These are phyloP conservation scores for Cucumis hystrix DNA, from an alignment of 306 rosid genomes.

Conservation along the genomic window DNA sequence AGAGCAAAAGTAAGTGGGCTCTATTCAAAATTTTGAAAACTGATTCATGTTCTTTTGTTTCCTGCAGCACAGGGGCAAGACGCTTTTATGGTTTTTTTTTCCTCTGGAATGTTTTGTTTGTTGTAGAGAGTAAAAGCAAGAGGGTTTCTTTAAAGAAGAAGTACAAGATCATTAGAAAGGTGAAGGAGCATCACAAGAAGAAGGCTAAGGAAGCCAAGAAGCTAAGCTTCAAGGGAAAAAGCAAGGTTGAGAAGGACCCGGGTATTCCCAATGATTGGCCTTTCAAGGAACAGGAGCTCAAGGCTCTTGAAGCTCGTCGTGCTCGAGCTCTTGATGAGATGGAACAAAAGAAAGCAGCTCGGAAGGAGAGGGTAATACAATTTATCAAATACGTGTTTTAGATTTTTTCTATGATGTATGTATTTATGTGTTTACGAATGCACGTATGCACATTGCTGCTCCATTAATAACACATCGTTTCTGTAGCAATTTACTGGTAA, in stretches of 20 bases:
- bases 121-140: slow-evolving; percentile 93
- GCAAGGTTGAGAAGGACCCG: slow-evolving; percentile 86
- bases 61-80: neutral
- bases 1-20: slow-evolving; percentile 57
- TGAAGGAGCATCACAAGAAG: slow-evolving; percentile 74
- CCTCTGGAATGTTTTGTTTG: neutral
- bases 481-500: neutral
- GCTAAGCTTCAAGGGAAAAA: slow-evolving; percentile 37
- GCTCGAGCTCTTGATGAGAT: slow-evolving; percentile 54
- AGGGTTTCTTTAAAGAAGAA: slow-evolving; percentile 73
- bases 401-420: neutral
- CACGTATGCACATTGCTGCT: no score
- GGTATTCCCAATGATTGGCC: slow-evolving; percentile 99
- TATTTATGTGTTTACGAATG: no score
- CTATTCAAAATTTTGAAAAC: no score
- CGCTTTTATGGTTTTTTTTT: neutral
- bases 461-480: no score
- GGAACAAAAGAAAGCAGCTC: slow-evolving; percentile 77
- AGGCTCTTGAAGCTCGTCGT: slow-evolving; percentile 74
- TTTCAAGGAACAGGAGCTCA: slow-evolving; percentile 89
- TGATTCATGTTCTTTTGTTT: neutral
- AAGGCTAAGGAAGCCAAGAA: slow-evolving; percentile 90
- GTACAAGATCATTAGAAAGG: slow-evolving; percentile 71
- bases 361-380: slow-evolving; percentile 71
- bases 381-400: neutral